Base-by-base conservation (phyloP, 805 yeast genomes). In the Lipomyces yamadae region DNA sequence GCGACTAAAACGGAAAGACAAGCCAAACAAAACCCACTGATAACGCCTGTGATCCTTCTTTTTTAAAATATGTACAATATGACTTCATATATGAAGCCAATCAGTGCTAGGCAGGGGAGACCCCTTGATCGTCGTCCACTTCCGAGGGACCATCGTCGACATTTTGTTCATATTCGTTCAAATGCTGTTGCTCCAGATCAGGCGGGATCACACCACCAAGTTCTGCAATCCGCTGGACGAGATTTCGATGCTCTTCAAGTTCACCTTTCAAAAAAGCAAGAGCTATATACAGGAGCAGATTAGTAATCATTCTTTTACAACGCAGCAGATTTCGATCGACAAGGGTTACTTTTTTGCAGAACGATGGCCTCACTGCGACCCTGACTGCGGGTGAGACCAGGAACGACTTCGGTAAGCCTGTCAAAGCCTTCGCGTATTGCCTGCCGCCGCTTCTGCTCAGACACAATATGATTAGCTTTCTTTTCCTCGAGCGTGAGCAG, bases 381-480 rank as follows among this genome's bases (percentile, higher is more conserved):
- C 72, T 94, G 97, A 32, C 81, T 80, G n/a, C 82, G 81, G 0
- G 84, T 81, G 55, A 93, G 79, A 7, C 84, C 86, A 0, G 98
- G 98, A 0, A 95, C 92, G 7, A 91, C 76, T 0, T 83, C 81
- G 0, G 92, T 93, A 30, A 93, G 81, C 63, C 83, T 84, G 72
- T 90, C 96, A 74, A 91, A 93, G 8, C 92, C 93, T 8, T 87
- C 84, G 56, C 98, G 81, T 30, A 94, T 91, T 54, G 93, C 91
- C 70, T 88, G 91, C 68, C 98, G 81, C 73, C 98, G 82, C 74
- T 89, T 90, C 76, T 92, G 93, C 75, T 93, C 98, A 0, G 93
- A 88, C 4, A 90, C 90, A 6, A 91, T 89, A 74, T 90, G 96
- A 71, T 88, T 90, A 4, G 88, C 88, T 62, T 74, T 76, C 62